These are phyloP conservation scores for Salix viminalis DNA, from an alignment of 345 rosid genomes.

Conservation along the genomic window DNA sequence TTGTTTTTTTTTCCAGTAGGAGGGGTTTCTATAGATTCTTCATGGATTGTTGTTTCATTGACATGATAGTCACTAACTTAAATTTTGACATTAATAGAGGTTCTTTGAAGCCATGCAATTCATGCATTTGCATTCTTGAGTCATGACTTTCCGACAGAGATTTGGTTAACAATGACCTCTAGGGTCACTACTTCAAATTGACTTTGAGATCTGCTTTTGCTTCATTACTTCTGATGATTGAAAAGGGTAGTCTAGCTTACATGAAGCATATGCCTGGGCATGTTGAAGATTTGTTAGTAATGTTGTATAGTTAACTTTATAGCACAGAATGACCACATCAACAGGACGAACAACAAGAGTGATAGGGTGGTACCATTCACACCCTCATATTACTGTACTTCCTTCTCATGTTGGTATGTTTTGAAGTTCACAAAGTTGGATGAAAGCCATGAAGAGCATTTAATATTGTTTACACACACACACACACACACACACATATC, in stretches of 20 bases:
- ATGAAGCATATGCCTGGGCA: background rate
- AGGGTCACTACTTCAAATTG: background rate
- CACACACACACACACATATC: background rate
- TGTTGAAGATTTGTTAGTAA: background rate
- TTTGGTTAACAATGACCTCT: background rate
- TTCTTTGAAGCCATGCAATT: background rate
- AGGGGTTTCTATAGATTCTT: no score
- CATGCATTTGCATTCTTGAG: constrained; percentile 13
- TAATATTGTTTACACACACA: no score
- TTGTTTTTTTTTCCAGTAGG: no score
- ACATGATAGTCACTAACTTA: background rate
- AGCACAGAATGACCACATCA: constrained; percentile 76
- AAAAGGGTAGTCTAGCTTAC: background rate
- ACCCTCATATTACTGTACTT: constrained; percentile 95
- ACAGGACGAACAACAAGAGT: constrained; percentile 89
- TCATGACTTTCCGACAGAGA: background rate
- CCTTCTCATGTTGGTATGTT: constrained; percentile 95
- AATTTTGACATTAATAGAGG: background rate
- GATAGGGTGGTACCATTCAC: constrained; percentile 99
- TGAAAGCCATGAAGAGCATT: background rate
- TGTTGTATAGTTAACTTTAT: constrained; percentile 30
- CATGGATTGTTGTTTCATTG: background rate
- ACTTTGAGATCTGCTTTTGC: background rate
- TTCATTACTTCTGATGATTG: background rate
- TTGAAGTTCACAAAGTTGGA: background rate